A percentile compares a stretch with the other conserved stretches of the same genome.
phyloP scores from a whole-genome alignment of 306 rosid genomes.

The Oemleria cerasiformis region DNA sequence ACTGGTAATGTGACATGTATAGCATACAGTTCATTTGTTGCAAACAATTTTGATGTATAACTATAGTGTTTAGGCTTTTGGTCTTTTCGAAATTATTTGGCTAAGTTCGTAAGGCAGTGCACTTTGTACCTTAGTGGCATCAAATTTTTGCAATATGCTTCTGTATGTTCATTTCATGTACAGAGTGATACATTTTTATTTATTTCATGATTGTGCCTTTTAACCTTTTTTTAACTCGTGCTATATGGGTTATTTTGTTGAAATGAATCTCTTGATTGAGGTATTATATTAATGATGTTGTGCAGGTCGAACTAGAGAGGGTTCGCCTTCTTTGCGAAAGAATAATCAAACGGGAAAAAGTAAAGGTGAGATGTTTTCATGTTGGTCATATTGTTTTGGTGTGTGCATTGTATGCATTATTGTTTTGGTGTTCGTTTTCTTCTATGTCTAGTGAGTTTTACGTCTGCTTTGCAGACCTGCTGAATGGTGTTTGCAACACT shows the following conservation, averaged over 20 bases:
- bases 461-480: no score
- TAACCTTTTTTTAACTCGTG: not conserved
- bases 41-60: not conserved
- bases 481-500: no score
- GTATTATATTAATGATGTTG: constrained; percentile 22
- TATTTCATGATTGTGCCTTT: not conserved
- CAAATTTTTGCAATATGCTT: not conserved
- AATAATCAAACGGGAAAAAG: constrained; percentile 88
- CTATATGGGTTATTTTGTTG: not conserved
- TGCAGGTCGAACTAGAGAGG: constrained; percentile 94
- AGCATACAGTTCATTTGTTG: not conserved
- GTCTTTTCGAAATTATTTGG: not conserved
- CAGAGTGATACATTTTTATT: not conserved
- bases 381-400: not conserved
- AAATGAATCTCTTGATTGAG: constrained; percentile 12
- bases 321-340: constrained; percentile 95
- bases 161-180: not conserved
- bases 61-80: not conserved
- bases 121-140: not conserved
- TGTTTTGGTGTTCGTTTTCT: no score
- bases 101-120: no score
- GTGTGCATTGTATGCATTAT: not conserved
- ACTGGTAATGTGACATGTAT: not conserved
- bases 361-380: constrained; percentile 52
- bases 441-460: no score